Evolutionary conservation across 2,329 filamentous ascomycete genomes (phyloP), one percentile per base, ranked within the genome.

Genomic region (Fusarium sp.): DNA sequence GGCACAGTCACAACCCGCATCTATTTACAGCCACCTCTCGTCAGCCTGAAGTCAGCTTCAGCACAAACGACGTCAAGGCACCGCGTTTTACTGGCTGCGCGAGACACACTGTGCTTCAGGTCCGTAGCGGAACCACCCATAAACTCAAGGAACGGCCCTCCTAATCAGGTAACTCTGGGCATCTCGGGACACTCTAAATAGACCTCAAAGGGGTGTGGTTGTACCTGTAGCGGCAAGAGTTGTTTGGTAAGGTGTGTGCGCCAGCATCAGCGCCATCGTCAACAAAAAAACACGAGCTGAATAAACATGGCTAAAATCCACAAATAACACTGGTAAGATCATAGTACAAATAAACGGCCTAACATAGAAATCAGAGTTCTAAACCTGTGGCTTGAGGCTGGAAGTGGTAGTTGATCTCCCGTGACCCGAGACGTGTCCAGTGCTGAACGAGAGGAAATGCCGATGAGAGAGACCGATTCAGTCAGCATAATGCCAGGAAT

Each of bases 1-100:
- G 50, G 26, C 9, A 61, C 50, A 49, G 45, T 36, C 39, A 28
- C 54, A 34, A 57, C 50, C 26, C 31, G 42, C 36, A 24, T 24
- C 31, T 50, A 36, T 33, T 34, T 34, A 24, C 50, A 64, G 58
- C 67, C 67, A 67, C 67, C 43, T 57, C 67, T 69, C 67, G 67
- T 70, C 67, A 69, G 67, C 57, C 40, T 67, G 57, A 70, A 67
- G 67, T 70, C 67, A 67, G 56, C 58, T 70, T 57, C 67, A 54
- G 67, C 47, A 56, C 28, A 22, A 53, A 34, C 44, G 55, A 36
- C 53, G 42, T 44, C 43, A 44, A 59, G 66, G 57, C 63, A 54
- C 43, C 31, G 60, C 36, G 8, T 58, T 38, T 63, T 22, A 63
- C 49, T 69, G 67, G 57, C 24, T 21, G 10, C 11, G 26, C n/a